These are phyloP conservation scores for Penicillium antarcticum DNA, from an alignment of 495 filamentous ascomycete genomes.

Conservation along the genomic window DNA sequence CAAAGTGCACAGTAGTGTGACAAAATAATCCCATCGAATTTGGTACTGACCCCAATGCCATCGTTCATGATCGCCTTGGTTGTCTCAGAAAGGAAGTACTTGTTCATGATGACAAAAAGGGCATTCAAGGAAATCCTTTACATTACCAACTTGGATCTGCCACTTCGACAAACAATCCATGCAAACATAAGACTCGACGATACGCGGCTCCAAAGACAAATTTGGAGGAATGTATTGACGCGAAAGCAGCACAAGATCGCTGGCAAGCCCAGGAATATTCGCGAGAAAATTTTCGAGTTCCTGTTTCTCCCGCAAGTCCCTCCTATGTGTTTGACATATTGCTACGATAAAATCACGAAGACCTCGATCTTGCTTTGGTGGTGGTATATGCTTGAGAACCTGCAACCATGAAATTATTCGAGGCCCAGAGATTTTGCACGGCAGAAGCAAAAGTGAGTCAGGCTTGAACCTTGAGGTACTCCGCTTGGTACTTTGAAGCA, in stretches of 20 bases:
- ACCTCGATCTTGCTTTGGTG: slow-evolving; percentile 25
- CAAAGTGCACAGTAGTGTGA: not conserved
- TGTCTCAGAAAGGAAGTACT: slow-evolving; percentile 3
- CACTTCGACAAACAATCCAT: not conserved
- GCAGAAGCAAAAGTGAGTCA: slow-evolving; percentile 29
- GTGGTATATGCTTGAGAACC: slow-evolving; percentile 29
- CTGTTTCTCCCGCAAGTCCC: slow-evolving; percentile 7
- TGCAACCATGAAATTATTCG: slow-evolving; percentile 24
- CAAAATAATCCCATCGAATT: not conserved
- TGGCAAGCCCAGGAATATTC: slow-evolving; percentile 9
- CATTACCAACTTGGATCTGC: not conserved
- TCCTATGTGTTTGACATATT: slow-evolving; percentile 6
- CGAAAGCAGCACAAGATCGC: slow-evolving; percentile 12
- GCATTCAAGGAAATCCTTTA: not conserved
- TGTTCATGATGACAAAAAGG: not conserved
- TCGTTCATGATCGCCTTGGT: too few species aligned
- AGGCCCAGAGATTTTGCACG: slow-evolving; percentile 17
- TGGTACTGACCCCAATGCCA: too few species aligned
- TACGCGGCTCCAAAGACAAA: not conserved
- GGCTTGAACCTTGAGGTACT: slow-evolving; percentile 29
- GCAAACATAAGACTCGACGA: not conserved
- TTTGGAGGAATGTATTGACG: not conserved
- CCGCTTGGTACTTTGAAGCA: slow-evolving; percentile 41
- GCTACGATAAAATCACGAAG: slow-evolving; percentile 31
- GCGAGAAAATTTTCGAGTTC: slow-evolving; percentile 10